Conservation (phyloP, 2,329 filamentous ascomycete species). For the Fusarium udum region DNA sequence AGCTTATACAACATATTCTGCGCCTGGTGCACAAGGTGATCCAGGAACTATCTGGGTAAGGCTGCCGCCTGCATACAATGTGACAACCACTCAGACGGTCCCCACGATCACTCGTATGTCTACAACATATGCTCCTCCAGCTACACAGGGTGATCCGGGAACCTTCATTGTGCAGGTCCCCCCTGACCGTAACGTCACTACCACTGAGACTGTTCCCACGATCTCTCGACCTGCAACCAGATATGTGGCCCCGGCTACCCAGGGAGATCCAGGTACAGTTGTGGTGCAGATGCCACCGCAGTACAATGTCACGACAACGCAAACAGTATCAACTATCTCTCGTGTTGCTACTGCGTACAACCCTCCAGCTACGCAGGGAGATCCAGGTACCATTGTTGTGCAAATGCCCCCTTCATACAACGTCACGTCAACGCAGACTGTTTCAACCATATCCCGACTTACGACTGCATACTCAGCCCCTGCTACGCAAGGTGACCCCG, state of each 20-base stretch:
- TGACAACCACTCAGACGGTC: neutral
- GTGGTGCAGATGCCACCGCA: slow-evolving; percentile 5
- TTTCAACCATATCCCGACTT: neutral
- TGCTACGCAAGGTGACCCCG: slow-evolving; percentile 3
- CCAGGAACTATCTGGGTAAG: slow-evolving; percentile 12
- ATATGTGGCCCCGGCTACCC: neutral
- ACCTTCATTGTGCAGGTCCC: slow-evolving; percentile 8
- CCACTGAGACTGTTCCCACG: neutral
- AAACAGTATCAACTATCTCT: neutral
- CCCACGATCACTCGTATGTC: neutral
- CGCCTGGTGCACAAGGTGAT: neutral
- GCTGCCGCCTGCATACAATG: slow-evolving; percentile 2
- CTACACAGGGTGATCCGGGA: slow-evolving; percentile 1
- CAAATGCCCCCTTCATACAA: neutral
- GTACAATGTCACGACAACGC: slow-evolving; percentile 9
- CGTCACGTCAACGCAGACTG: slow-evolving; percentile 1
- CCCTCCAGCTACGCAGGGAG: neutral
- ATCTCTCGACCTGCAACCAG: slow-evolving; percentile 7
- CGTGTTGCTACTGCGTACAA: neutral
- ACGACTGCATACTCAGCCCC: neutral
- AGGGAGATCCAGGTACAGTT: slow-evolving; percentile 19
- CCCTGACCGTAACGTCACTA: neutral
- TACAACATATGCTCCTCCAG: slow-evolving; percentile 11
- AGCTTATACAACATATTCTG: neutral
- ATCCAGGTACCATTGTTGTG: slow-evolving; percentile 7